Evolutionary conservation across 441 rosid species (phyloP).

Genomic region (Pelargonium hybrid): DNA sequence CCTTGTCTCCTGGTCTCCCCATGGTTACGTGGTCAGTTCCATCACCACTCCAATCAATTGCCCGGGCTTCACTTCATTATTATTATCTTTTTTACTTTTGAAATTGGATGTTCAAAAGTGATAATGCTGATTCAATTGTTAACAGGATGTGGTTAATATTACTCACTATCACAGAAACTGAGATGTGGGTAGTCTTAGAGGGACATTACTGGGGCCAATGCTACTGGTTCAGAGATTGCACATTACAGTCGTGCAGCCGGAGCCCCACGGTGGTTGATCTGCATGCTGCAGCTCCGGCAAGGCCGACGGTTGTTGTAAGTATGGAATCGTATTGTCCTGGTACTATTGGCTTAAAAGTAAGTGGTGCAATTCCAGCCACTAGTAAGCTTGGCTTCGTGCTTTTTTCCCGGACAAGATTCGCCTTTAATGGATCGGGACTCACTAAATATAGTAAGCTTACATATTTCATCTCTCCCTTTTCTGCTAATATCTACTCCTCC

Average conservation of each 20-base stretch:
- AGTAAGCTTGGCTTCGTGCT: no score
- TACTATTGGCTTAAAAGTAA: not conserved
- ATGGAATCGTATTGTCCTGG: not conserved
- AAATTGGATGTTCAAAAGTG: no score
- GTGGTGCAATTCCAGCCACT: not conserved
- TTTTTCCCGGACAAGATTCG: no score
- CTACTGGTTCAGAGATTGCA: not conserved
- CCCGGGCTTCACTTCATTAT: not conserved
- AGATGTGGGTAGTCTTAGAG: not conserved
- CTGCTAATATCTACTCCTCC: no score
- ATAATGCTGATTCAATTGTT: not conserved
- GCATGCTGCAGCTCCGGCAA: not conserved
- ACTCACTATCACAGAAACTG: not conserved
- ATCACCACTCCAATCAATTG: not conserved
- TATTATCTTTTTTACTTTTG: not conserved
- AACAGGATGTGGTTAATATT: not conserved
- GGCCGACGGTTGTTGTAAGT: not conserved
- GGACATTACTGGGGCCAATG: not conserved
- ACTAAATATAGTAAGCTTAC: no score
- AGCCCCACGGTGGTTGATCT: not conserved
- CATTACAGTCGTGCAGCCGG: not conserved
- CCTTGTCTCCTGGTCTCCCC: not conserved
- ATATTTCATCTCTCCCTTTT: no score
- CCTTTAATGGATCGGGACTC: no score
- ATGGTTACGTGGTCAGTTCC: constrained; percentile 1